A percentile compares a stretch with the other conserved stretches of the same genome.
Conservation (phyloP, 2,329 filamentous ascomycete genomes). For the Septoria linicola region DNA sequence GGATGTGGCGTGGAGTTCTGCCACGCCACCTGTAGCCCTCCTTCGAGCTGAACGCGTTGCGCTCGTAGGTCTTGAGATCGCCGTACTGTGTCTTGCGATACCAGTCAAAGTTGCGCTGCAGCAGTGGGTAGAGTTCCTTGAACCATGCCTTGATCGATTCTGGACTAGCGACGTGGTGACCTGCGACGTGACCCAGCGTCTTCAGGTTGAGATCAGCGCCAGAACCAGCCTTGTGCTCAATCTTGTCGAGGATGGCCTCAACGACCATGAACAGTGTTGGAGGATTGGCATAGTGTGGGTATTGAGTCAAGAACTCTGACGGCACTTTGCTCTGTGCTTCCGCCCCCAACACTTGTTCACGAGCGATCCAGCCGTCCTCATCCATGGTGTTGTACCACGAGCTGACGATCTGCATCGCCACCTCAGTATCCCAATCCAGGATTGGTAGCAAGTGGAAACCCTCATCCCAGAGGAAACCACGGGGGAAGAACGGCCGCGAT, state of each 20-base stretch:
- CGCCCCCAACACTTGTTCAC: conserved; percentile 88
- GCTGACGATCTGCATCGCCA: conserved; percentile 81
- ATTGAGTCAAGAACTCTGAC: conserved; percentile 87
- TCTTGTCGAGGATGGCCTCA: conserved; percentile 77
- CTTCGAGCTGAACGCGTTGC: conserved; percentile 75
- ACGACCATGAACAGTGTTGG: conserved; percentile 91
- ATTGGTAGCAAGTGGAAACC: conserved; percentile 92
- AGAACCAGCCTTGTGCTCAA: conserved; percentile 51
- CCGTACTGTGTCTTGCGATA: conserved; percentile 89
- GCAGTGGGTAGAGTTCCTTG: conserved; percentile 75
- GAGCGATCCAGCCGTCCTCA: conserved; percentile 93
- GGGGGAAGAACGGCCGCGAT: conserved; percentile 91
- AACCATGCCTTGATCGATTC: conserved; percentile 70
- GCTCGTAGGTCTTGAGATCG: conserved; percentile 87
- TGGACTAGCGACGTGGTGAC: conserved; percentile 62
- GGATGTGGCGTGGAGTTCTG: conserved; percentile 77
- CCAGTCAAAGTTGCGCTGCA: conserved; percentile 90
- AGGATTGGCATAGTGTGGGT: conserved; percentile 96
- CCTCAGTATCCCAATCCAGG: conserved; percentile 88
- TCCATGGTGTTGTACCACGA: conserved; percentile 98
- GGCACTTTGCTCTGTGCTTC: conserved; percentile 96
- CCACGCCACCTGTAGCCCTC: conserved; percentile 96
- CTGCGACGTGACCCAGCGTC: conserved; percentile 38
- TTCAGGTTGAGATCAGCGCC: conserved; percentile 31
- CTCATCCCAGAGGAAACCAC: conserved; percentile 97